Conservation (phyloP, 1,139 yeast species). For the Trichomonascaceae sp. region DNA sequence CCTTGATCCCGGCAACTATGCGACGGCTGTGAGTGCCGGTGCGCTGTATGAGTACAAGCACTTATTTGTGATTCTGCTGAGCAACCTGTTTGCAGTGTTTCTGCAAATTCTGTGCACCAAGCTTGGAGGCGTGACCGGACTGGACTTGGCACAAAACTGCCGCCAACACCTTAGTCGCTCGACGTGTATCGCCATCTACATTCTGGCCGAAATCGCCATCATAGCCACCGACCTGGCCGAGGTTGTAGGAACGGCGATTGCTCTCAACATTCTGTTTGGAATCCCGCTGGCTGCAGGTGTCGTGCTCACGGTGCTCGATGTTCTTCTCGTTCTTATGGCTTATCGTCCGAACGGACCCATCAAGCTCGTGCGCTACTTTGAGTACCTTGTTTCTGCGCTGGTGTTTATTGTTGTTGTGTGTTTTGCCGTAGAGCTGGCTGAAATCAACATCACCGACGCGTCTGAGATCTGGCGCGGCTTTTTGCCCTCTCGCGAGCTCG, state of each 20-base stretch:
- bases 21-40: slow-evolving; percentile 91
- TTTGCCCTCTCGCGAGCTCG: slow-evolving; percentile 59
- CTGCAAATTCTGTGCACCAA: slow-evolving; percentile 75
- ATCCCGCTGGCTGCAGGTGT: slow-evolving; percentile 76
- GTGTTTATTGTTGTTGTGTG: slow-evolving; percentile 79
- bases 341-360: slow-evolving; percentile 83
- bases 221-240: slow-evolving; percentile 91
- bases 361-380: slow-evolving; percentile 66
- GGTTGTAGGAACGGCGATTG: slow-evolving; percentile 87
- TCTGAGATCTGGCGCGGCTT: slow-evolving; percentile 55
- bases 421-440: slow-evolving; percentile 64
- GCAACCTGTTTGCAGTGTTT: slow-evolving; percentile 79
- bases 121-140: slow-evolving; percentile 70
- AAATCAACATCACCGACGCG: slow-evolving; percentile 38
- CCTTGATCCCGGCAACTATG: slow-evolving; percentile 96
- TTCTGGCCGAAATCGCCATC: slow-evolving; percentile 76
- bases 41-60: slow-evolving; percentile 76
- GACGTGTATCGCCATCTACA: slow-evolving; percentile 49
- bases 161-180: slow-evolving; percentile 54
- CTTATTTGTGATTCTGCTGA: slow-evolving; percentile 63
- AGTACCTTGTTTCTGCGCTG: slow-evolving; percentile 60
- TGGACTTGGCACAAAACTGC: slow-evolving; percentile 80
- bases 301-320: slow-evolving; percentile 70
- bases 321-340: slow-evolving; percentile 70
- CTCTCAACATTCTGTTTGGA: slow-evolving; percentile 65